These are phyloP conservation scores for Hyphopichia wangnamkhiaoensis DNA, from an alignment of 1,139 yeast species.

Conservation along the genomic window DNA sequence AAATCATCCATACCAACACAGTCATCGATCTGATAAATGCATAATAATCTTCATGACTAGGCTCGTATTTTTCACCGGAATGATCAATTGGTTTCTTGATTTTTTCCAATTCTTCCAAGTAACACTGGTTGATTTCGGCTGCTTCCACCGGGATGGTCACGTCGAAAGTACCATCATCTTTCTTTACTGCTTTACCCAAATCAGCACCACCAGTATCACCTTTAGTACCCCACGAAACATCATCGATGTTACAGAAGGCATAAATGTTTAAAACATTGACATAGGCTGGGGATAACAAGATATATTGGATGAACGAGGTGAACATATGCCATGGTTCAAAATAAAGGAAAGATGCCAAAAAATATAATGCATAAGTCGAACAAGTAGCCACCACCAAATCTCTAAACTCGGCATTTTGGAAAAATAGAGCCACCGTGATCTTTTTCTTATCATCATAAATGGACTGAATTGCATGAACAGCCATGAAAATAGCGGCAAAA, in stretches of 20 bases:
- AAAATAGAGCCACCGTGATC: slow-evolving; percentile 41
- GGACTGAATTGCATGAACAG: slow-evolving; percentile 43
- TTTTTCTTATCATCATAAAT: slow-evolving; percentile 30
- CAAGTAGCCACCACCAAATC: slow-evolving; percentile 51
- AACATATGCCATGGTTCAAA: slow-evolving; percentile 57
- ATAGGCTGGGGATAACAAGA: slow-evolving; percentile 48
- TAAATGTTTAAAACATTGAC: slow-evolving; percentile 50
- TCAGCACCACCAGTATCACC: slow-evolving; percentile 48
- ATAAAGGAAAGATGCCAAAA: slow-evolving; percentile 47
- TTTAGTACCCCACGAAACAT: slow-evolving; percentile 54
- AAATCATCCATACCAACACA: slow-evolving; percentile 75
- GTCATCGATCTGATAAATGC: slow-evolving; percentile 81
- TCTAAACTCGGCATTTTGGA: slow-evolving; percentile 44
- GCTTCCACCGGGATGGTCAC: slow-evolving; percentile 68
- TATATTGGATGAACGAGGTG: slow-evolving; percentile 48
- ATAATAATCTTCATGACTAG: slow-evolving; percentile 64
- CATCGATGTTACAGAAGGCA: slow-evolving; percentile 53
- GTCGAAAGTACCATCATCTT: slow-evolving; percentile 66
- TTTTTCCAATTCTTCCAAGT: slow-evolving; percentile 62
- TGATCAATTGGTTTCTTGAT: slow-evolving; percentile 46
- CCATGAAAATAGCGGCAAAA: slow-evolving; percentile 57
- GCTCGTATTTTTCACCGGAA: slow-evolving; percentile 34
- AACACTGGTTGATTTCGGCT: slow-evolving; percentile 61
- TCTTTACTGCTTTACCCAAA: slow-evolving; percentile 59
- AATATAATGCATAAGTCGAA: slow-evolving; percentile 49